Evolutionary conservation across 768 basidiomycete genomes (phyloP), one percentile per base, ranked within the genome.

Genomic region (Boletus reticuloceps): DNA sequence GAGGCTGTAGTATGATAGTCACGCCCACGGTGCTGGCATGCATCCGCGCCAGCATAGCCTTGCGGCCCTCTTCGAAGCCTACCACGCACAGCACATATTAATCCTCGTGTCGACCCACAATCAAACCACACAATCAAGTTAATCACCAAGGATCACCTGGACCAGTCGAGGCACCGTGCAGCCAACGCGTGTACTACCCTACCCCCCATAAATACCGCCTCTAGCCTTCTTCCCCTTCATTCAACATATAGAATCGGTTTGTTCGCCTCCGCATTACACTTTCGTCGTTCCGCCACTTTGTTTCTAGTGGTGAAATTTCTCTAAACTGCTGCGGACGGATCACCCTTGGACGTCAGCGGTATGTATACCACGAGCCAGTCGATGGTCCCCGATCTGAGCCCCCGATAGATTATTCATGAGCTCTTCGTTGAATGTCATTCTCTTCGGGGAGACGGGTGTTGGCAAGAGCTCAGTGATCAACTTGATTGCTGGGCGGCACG

Each of bases 361-460:
- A 51, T 13, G 64, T 50, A 16, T 44, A 9, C 36, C 49, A 27
- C 37, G 22, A 52, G n/a, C 19, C 11, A 29, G 27, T 46, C 19
- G 64, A 63, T 56, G 47, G 17, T 17, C 9, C 6, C 39, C 47
- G 61, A 66, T 64, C 64, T 65, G n/a, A 65, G 20, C 27, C 14
- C 12, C 31, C 16, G 34, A 55, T 47, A 65, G 64, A 51, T 22
- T 44, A 48, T 20, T 14, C 59, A 65, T 67, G 64, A 49, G 50
- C 37, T 36, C 58, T 31, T 58, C 61, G 39, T 45, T 68, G 47
- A 79, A 79, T 54, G 64, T 78, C 50, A 67, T 79, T 37, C 39
- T 79, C 2, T 79, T 79, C 51, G 79, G 79, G 8, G 77, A 78
- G 59, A 72, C 74, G 0, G 78, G 78, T 14, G 58, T 69, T 2